Base-by-base conservation (phyloP, 2,329 filamentous ascomycete genomes). In the Hypoxylon sp. region DNA sequence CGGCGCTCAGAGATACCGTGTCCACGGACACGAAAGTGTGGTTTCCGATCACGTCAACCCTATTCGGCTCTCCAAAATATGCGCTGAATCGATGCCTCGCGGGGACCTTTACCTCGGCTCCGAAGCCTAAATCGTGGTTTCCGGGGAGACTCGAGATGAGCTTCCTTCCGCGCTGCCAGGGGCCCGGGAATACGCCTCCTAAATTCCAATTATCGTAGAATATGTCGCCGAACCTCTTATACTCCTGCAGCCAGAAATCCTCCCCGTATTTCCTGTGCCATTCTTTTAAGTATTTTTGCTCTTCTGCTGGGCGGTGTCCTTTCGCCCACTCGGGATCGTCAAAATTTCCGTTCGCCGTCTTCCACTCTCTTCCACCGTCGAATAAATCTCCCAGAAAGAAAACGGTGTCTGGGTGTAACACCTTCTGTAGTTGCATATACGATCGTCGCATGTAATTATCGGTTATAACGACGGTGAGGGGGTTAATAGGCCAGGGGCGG, bases 291-390 rank as follows among this genome's bases (percentile, higher is more conserved):
- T 83, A 82, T 45, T 82, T 81, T 71, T 83, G 78, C 76, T 91
- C 88, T 38, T 82, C 77, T 5, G 80, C 79, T 1, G 87, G 86
- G 19, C 85, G 81, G 43, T 84, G 82, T 2, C 80, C 81, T 30
- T 80, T 80, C 21, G 85, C 84, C 88, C 88, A 90, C 68, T 83
- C 82, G 0, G 87, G 87, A 69, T 91, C 89, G 23, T 84, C 80
- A 57, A 88, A 89, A 49, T 84, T 79, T 46, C 87, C 90, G 23
- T 84, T 84, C 2, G 80, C 82, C 11, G 94, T 95, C 72, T 90
- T 91, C 96, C 96, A 99, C 82, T 99, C 96, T 72, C 96, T 88
- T 7, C 96, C 96, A 3, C 96, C 96, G 76, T 99, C 96, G 75
- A 99, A 98, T 0, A 99, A 83, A 77, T 99, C 96, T 6, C 96